Percentiles rank a stretch among this genome's conserved stretches.
Conservation (phyloP, 225 moss, liverwort and hornwort species). For the Pseudoscleropodium purum region DNA sequence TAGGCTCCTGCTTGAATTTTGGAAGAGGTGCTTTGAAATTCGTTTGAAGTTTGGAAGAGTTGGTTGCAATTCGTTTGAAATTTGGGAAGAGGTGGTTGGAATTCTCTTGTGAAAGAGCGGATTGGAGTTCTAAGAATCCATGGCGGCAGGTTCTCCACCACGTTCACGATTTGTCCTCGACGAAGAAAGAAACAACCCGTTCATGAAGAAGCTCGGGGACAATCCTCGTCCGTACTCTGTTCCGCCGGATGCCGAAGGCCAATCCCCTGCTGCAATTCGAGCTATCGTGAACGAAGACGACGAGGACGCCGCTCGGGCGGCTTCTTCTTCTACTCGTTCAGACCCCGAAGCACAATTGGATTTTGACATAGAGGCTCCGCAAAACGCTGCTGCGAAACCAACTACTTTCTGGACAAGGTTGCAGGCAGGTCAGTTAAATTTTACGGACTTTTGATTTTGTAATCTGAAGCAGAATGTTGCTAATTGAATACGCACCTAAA, state of each 20-base stretch:
- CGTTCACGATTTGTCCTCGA: constrained; percentile 17
- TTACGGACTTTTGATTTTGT: neutral
- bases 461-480: neutral
- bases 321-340: neutral
- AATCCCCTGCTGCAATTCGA: constrained; percentile 20
- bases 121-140: neutral
- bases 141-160: constrained; percentile 3
- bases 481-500: neutral
- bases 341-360: neutral
- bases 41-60: neutral
- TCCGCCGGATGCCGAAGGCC: constrained; percentile 1
- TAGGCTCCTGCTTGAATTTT: neutral
- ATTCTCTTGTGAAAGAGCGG: neutral
- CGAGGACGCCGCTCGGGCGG: neutral
- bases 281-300: constrained; percentile 11
- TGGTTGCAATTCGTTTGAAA: neutral
- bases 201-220: neutral
- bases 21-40: neutral
- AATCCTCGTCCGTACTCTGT: neutral
- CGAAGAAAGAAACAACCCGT: constrained; percentile 6
- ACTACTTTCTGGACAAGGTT: constrained; percentile 6
- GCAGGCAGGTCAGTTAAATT: constrained; percentile 9
- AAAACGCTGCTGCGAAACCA: neutral
- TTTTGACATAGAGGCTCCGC: neutral
- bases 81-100: neutral